phyloP scores from a whole-genome alignment of 2,329 filamentous ascomycete species.

The Apiospora arundinis region DNA sequence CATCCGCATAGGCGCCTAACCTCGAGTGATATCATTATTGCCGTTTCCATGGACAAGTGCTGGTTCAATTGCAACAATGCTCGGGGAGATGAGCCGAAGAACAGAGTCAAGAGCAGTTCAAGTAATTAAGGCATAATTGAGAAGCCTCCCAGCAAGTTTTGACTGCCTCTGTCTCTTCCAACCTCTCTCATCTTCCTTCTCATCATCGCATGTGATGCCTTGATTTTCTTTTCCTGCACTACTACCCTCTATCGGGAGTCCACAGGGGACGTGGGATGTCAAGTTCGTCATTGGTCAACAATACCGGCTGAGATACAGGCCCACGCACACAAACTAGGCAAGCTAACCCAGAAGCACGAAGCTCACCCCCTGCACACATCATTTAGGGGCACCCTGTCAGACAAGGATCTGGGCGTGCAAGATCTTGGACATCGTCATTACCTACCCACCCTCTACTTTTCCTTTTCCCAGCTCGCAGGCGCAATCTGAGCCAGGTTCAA shows the following conservation, averaged over 20 bases:
- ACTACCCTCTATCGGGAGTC: slow-evolving; percentile 1
- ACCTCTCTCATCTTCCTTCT: background rate
- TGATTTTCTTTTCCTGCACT: background rate
- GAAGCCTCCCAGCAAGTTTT: background rate
- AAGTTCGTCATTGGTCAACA: slow-evolving; percentile 16
- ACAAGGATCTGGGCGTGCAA: slow-evolving; percentile 7
- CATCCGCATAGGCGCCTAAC: background rate
- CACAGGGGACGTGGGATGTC: background rate
- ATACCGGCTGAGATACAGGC: slow-evolving; percentile 13
- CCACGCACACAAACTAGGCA: background rate
- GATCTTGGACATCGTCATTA: slow-evolving; percentile 20
- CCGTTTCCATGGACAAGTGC: background rate
- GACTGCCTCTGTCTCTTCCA: background rate
- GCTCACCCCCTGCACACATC: slow-evolving; percentile 8
- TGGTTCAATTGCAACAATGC: background rate
- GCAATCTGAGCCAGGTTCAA: slow-evolving; percentile 6
- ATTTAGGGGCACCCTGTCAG: slow-evolving; percentile 13
- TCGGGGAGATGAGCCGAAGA: background rate
- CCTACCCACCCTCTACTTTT: slow-evolving; percentile 11
- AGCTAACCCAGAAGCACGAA: background rate
- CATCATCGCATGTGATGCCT: slow-evolving; percentile 8
- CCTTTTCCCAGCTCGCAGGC: slow-evolving; percentile 5
- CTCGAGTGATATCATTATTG: slow-evolving; percentile 6
- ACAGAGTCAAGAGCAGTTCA: background rate
- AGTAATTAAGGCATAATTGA: background rate